phyloP scores from a whole-genome alignment of 2,329 filamentous ascomycete species.

The Rutstroemia sp. region DNA sequence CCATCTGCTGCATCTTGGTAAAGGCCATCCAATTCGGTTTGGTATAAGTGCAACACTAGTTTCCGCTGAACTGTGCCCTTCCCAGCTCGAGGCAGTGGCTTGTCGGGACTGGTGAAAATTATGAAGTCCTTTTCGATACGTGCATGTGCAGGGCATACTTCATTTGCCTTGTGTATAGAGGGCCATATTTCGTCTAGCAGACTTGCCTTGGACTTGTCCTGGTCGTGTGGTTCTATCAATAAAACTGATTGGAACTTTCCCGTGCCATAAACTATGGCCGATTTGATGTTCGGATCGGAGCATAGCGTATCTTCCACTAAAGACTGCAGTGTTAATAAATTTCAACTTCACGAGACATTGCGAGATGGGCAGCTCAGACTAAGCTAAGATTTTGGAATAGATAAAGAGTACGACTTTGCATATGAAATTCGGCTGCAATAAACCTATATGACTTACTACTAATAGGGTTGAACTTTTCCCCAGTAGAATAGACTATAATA shows the following conservation, averaged over 20 bases:
- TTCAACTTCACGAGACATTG: too few species aligned
- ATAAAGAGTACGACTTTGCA: too few species aligned
- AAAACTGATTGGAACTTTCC: slow-evolving; percentile 30
- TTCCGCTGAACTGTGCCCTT: slow-evolving; percentile 33
- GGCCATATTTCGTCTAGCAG: slow-evolving; percentile 22
- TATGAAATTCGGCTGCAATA: too few species aligned
- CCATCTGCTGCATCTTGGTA: not conserved
- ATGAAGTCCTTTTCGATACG: slow-evolving; percentile 24
- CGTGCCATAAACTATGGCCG: slow-evolving; percentile 30
- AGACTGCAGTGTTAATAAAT: slow-evolving; percentile 7
- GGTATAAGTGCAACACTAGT: slow-evolving; percentile 25
- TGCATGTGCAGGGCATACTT: slow-evolving; percentile 23
- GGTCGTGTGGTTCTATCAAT: slow-evolving; percentile 28
- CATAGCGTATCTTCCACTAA: slow-evolving; percentile 31
- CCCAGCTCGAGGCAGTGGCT: slow-evolving; percentile 29
- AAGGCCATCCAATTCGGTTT: slow-evolving; percentile 22
- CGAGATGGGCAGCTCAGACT: too few species aligned
- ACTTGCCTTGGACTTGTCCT: not conserved
- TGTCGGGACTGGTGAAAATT: slow-evolving; percentile 23
- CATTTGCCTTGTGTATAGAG: slow-evolving; percentile 27
- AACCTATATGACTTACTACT: too few species aligned
- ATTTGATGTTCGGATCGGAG: slow-evolving; percentile 28
- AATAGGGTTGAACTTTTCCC: slow-evolving; percentile 37
- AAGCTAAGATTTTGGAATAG: too few species aligned
- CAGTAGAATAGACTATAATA: slow-evolving; percentile 35